phyloP scores from a whole-genome alignment of 2,329 filamentous ascomycete species.

The Fusarium sp. region DNA sequence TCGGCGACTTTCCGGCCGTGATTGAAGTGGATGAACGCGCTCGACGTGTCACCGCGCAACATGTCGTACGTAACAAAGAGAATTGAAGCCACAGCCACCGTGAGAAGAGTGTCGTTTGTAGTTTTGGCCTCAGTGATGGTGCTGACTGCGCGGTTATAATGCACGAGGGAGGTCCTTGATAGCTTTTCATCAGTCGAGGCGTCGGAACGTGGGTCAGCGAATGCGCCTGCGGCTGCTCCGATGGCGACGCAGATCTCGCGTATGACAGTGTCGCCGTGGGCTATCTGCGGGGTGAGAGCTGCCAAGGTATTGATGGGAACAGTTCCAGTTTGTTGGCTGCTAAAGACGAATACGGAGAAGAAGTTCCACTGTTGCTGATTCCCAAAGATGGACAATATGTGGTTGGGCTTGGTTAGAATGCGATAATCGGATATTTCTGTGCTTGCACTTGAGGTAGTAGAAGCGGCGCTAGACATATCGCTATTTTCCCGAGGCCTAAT shows the following conservation, averaged over 20 bases:
- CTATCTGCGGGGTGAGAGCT: conserved; percentile 35
- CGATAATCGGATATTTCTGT: conserved; percentile 14
- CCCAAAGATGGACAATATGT: conserved; percentile 30
- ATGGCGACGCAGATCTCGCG: conserved; percentile 38
- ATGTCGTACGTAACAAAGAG: conserved; percentile 39
- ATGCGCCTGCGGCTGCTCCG: conserved; percentile 27
- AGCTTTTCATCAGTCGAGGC: conserved; percentile 14
- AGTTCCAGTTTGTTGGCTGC: conserved; percentile 28
- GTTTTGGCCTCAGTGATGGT: conserved; percentile 11
- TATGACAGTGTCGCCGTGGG: conserved; percentile 26
- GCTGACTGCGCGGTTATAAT: conserved; percentile 35
- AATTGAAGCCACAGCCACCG: conserved; percentile 33
- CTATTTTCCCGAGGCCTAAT: neutral
- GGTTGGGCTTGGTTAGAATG: conserved; percentile 26
- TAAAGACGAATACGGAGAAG: conserved; percentile 35
- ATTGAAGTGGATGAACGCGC: conserved; percentile 32
- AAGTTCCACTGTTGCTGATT: conserved; percentile 37
- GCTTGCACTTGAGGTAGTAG: neutral
- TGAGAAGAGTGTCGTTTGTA: conserved; percentile 13
- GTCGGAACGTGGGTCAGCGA: conserved; percentile 18
- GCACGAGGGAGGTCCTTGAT: conserved; percentile 22
- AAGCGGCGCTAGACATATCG: neutral
- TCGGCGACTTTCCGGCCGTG: conserved; percentile 32
- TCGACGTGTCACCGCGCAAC: conserved; percentile 29
- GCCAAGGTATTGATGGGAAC: conserved; percentile 33